A percentile compares a stretch with the other conserved stretches of the same genome.
These are phyloP conservation scores for Eutrema heterophyllum DNA, from an alignment of 345 rosid genomes.

Conservation along the genomic window DNA sequence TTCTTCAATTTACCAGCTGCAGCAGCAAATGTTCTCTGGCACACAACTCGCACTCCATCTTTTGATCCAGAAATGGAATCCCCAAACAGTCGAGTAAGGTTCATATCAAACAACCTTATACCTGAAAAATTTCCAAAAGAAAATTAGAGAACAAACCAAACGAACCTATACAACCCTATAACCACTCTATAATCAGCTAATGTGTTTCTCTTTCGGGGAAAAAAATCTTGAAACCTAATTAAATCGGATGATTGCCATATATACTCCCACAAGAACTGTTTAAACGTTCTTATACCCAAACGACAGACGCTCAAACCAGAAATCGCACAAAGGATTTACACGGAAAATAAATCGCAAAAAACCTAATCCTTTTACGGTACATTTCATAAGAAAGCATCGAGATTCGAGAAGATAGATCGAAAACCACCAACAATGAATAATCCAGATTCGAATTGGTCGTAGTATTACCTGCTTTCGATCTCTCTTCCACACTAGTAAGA, in stretches of 20 bases:
- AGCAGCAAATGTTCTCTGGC: slow-evolving; percentile 45
- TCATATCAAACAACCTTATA: background rate
- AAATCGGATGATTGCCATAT: too few relatives aligned
- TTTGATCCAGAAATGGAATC: background rate
- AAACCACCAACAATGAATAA: background rate
- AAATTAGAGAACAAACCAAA: background rate
- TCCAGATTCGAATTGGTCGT: background rate
- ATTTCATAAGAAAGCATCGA: too few relatives aligned
- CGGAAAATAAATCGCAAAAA: too few relatives aligned
- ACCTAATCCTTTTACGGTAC: too few relatives aligned
- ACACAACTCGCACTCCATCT: slow-evolving; percentile 25
- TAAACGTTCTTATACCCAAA: too few relatives aligned
- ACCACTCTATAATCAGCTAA: background rate
- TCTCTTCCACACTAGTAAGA: background rate
- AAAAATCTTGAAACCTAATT: too few relatives aligned
- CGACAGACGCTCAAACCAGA: too few relatives aligned
- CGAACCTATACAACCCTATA: background rate
- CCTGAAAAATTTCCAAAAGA: background rate
- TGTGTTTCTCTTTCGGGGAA: too few relatives aligned
- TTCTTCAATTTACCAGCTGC: slow-evolving; percentile 55
- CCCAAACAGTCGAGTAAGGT: background rate
- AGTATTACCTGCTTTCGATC: background rate
- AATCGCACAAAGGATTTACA: too few relatives aligned
- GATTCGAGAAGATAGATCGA: background rate
- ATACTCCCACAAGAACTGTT: too few relatives aligned